A percentile compares a stretch with the other conserved stretches of the same genome.
These are phyloP conservation scores for Phyllostachys edulis DNA, from an alignment of 176 grass and related monocot genomes.

Conservation along the genomic window DNA sequence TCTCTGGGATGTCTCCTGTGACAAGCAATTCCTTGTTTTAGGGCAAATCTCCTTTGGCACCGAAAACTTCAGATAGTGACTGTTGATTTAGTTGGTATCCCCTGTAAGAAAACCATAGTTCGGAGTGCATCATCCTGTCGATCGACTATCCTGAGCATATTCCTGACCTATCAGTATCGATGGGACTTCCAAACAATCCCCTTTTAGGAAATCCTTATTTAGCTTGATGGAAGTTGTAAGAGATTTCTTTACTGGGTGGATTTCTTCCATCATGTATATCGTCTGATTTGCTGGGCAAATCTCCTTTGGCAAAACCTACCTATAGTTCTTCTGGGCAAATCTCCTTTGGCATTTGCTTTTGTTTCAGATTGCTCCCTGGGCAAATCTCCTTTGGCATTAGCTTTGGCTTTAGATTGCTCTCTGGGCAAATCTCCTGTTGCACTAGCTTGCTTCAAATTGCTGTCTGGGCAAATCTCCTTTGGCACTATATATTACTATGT, in stretches of 20 bases:
- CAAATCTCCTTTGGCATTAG: slow-evolving; percentile 81
- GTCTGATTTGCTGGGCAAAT: slow-evolving; percentile 63
- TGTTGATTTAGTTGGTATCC: neutral
- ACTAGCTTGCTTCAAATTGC: slow-evolving; percentile 24
- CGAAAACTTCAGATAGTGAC: slow-evolving; percentile 2
- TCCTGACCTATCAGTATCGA: slow-evolving; percentile 4
- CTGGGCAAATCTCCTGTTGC: slow-evolving; percentile 78
- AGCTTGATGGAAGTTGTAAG: slow-evolving; percentile 21
- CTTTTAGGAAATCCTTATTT: slow-evolving; percentile 24
- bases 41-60: slow-evolving; percentile 64
- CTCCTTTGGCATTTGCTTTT: slow-evolving; percentile 57
- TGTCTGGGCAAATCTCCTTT: slow-evolving; percentile 54
- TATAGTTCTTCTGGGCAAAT: slow-evolving; percentile 56
- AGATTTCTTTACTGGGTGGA: neutral
- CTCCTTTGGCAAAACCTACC: slow-evolving; percentile 80
- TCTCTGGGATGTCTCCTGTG: slow-evolving; percentile 27
- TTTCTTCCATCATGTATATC: slow-evolving; percentile 14
- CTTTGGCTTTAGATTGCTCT: slow-evolving; percentile 36
- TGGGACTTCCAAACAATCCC: neutral
- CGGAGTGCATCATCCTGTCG: neutral
- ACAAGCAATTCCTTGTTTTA: slow-evolving; percentile 29
- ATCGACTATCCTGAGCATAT: slow-evolving; percentile 16
- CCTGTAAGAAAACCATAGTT: slow-evolving; percentile 2
- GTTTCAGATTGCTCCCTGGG: slow-evolving; percentile 26
- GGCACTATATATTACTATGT: slow-evolving; percentile 26